These are phyloP conservation scores for Ramalina peruviana DNA, from an alignment of 495 filamentous ascomycete genomes.

Conservation along the genomic window DNA sequence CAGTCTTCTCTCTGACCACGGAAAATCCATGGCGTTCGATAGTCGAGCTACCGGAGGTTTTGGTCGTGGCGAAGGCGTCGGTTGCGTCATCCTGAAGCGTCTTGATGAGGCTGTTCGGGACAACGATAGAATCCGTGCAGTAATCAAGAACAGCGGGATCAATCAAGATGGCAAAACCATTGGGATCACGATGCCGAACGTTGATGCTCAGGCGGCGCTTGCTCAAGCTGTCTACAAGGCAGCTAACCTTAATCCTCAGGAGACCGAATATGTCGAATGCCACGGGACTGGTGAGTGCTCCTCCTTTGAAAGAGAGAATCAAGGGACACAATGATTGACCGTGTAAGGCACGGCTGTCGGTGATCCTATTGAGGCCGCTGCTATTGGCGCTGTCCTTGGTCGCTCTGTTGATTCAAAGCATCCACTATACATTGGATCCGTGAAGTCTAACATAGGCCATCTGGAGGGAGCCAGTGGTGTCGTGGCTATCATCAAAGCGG, in stretches of 20 bases:
- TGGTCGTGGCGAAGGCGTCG: conserved; percentile 25
- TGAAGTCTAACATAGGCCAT: conserved; percentile 5
- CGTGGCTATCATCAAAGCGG: conserved; percentile 32
- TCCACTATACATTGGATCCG: neutral
- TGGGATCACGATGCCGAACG: conserved; percentile 21
- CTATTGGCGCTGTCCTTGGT: neutral
- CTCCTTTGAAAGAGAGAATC: neutral
- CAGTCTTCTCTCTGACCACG: conserved; percentile 15
- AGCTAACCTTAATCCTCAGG: conserved; percentile 11
- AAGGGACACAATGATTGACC: conserved; percentile 19
- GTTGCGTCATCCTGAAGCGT: conserved; percentile 25
- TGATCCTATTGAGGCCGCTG: neutral
- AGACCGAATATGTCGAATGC: conserved; percentile 22
- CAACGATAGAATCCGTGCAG: conserved; percentile 24
- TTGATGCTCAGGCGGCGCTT: conserved; percentile 13
- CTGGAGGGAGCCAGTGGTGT: conserved; percentile 7
- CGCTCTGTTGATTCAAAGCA: conserved; percentile 38
- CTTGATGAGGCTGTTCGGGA: conserved; percentile 22
- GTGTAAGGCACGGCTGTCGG: conserved; percentile 21
- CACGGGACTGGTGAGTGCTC: conserved; percentile 17
- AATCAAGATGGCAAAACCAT: conserved; percentile 27
- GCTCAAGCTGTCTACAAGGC: conserved; percentile 10
- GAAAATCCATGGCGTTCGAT: conserved; percentile 18
- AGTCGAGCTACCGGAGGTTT: conserved; percentile 26
- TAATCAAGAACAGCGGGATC: conserved; percentile 21